These are phyloP conservation scores for Thymus quinquecostatus DNA, from an alignment of 257 asterid genomes.

Conservation along the genomic window DNA sequence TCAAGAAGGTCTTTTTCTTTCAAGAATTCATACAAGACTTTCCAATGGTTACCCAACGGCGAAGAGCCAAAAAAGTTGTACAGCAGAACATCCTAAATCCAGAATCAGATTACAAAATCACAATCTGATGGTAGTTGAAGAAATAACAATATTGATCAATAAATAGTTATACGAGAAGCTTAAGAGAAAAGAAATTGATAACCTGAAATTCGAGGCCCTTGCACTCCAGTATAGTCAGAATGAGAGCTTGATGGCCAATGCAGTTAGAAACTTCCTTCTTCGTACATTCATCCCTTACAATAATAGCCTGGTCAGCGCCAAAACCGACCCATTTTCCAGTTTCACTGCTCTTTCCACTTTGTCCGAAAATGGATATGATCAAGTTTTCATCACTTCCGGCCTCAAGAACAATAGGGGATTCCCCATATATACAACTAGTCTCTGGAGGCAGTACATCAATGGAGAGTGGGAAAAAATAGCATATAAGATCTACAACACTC, in stretches of 20 bases:
- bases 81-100: constrained; percentile 59
- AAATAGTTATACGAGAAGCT: neutral
- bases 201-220: constrained; percentile 82
- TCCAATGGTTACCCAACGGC: constrained; percentile 61
- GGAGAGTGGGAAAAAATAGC: constrained; percentile 54
- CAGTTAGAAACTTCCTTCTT: constrained; percentile 1
- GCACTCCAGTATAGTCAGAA: constrained; percentile 51
- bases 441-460: constrained; percentile 55
- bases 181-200: neutral
- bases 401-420: constrained; percentile 56
- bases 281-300: constrained; percentile 22
- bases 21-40: constrained; percentile 59
- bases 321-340: constrained; percentile 51
- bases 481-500: constrained; percentile 58
- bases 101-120: neutral
- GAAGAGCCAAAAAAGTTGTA: constrained; percentile 73
- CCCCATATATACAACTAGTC: constrained; percentile 59
- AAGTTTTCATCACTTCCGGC: constrained; percentile 53
- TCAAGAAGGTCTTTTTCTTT: constrained; percentile 43
- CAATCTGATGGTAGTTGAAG: neutral
- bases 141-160: neutral
- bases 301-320: constrained; percentile 49
- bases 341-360: constrained; percentile 32
- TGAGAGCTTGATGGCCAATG: constrained; percentile 22
- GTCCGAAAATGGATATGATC: constrained; percentile 52